Evolutionary conservation across 805 yeast genomes (phyloP).

Genomic region (Kluyveromyces nonfermentans): DNA sequence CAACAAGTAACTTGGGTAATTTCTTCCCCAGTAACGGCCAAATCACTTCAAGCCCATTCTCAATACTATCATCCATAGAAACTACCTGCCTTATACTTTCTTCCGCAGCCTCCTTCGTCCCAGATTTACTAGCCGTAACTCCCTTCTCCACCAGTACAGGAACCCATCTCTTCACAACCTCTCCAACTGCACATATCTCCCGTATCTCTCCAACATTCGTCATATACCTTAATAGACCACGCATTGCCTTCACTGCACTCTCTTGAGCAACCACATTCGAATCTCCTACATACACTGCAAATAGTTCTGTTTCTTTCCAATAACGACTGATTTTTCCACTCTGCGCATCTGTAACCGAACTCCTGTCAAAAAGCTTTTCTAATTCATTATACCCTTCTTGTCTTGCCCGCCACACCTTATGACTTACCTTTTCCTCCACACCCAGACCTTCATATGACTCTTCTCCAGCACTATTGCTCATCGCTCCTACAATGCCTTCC

Average conservation of each 20-base stretch:
- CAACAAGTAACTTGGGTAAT: constrained; percentile 72
- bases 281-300: constrained; percentile 58
- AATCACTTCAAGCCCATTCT: constrained; percentile 51
- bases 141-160: constrained; percentile 68
- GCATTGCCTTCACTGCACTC: constrained; percentile 52
- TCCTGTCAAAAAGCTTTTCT: constrained; percentile 33
- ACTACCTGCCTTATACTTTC: constrained; percentile 55
- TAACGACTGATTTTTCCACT: constrained; percentile 48
- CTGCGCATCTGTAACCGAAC: constrained; percentile 4
- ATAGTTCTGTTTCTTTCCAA: constrained; percentile 42
- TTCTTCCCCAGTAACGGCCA: constrained; percentile 52
- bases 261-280: constrained; percentile 90
- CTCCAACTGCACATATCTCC: constrained; percentile 34
- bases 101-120: constrained; percentile 56
- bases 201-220: constrained; percentile 29
- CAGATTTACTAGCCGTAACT: constrained; percentile 60
- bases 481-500: neutral
- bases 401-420: constrained; percentile 85
- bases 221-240: constrained; percentile 47
- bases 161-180: constrained; percentile 20
- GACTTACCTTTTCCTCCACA: constrained; percentile 53
- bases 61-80: constrained; percentile 58
- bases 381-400: constrained; percentile 68
- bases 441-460: constrained; percentile 35
- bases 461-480: neutral